Percentiles rank a stretch among this genome's conserved stretches.
Conservation (phyloP, 2,329 filamentous ascomycete genomes). For the Bipolaris sorokiniana region DNA sequence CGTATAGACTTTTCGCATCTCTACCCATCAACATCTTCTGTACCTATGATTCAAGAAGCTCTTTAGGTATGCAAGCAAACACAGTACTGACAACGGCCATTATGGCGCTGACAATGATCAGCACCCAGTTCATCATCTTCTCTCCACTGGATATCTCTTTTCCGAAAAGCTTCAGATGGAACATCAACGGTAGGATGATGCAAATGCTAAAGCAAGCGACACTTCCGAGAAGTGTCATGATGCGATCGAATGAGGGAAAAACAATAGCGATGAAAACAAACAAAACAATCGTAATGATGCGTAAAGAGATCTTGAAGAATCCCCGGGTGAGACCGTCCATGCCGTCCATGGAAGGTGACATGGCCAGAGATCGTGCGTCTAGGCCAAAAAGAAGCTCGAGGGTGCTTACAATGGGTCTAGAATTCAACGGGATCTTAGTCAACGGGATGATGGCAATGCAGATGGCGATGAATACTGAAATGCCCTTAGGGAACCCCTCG, state of each 20-base stretch:
- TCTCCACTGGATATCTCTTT: constrained; percentile 70
- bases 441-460: constrained; percentile 93
- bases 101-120: constrained; percentile 72
- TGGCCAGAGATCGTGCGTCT: constrained; percentile 61
- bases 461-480: constrained; percentile 80
- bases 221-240: constrained; percentile 89
- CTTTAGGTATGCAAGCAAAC: constrained; percentile 86
- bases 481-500: constrained; percentile 71
- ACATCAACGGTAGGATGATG: constrained; percentile 84
- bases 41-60: constrained; percentile 37
- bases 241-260: constrained; percentile 81
- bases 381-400: constrained; percentile 81
- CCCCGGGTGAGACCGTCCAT: constrained; percentile 64
- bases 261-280: constrained; percentile 78
- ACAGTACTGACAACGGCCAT: constrained; percentile 80
- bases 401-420: constrained; percentile 85
- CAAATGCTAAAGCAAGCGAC: constrained; percentile 94
- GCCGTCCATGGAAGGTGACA: constrained; percentile 57
- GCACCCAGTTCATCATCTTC: constrained; percentile 67
- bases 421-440: constrained; percentile 92
- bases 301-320: constrained; percentile 65
- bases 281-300: constrained; percentile 69
- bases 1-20: constrained; percentile 1
- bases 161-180: constrained; percentile 89
- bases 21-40: background rate